A percentile compares a stretch with the other conserved stretches of the same genome.
Conservation (phyloP, 202 grass and related monocot genomes). For the Zizania palustris region DNA sequence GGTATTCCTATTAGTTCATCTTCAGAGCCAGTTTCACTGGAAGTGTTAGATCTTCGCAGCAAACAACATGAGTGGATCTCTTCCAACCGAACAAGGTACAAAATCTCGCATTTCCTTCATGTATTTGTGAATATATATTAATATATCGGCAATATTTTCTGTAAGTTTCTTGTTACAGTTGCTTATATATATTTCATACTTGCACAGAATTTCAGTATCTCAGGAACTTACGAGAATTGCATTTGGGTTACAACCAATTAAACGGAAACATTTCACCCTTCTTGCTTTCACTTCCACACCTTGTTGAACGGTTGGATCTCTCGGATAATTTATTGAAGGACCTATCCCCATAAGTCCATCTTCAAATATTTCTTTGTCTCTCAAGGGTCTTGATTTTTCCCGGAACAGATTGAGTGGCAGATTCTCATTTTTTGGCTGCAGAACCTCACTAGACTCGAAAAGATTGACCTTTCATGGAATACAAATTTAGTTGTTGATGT, state of each 20-base stretch:
- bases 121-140: not conserved
- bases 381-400: too few relatives aligned
- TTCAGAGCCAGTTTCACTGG: not conserved
- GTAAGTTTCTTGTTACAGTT: not conserved
- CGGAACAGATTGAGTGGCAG: too few relatives aligned
- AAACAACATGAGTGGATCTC: not conserved
- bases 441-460: too few relatives aligned
- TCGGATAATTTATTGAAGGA: constrained; percentile 12
- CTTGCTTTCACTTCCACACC: too few relatives aligned
- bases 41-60: not conserved
- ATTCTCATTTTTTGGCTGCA: too few relatives aligned
- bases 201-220: not conserved
- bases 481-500: too few relatives aligned
- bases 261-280: not conserved
- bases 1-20: constrained; percentile 3
- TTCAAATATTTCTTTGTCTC: too few relatives aligned
- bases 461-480: too few relatives aligned
- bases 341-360: not conserved
- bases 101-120: not conserved
- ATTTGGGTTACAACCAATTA: not conserved
- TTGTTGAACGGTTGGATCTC: too few relatives aligned
- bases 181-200: not conserved
- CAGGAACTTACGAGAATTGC: not conserved
- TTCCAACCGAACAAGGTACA: not conserved
- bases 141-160: not conserved